phyloP scores from a whole-genome alignment of 352 stramenopile species.

The Phytophthora nicotianae region DNA sequence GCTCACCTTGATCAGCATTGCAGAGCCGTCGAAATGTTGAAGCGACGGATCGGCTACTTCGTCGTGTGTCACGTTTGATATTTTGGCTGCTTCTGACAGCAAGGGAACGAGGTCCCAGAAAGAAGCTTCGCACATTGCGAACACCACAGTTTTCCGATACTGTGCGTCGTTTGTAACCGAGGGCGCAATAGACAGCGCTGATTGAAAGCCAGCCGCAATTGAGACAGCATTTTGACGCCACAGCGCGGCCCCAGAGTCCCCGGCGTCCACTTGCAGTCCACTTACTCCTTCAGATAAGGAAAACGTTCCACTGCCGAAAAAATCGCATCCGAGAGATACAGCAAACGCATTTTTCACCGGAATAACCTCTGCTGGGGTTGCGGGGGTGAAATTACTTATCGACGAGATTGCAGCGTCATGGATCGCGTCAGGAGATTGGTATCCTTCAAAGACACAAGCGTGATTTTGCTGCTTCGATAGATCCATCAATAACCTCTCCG shows the following conservation, averaged over 20 bases:
- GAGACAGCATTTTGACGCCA: constrained; percentile 56
- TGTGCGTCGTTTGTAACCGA: constrained; percentile 10
- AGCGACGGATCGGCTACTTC: constrained; percentile 12
- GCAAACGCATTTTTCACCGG: constrained; percentile 52
- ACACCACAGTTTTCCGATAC: constrained; percentile 41
- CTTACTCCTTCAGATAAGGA: constrained; percentile 37
- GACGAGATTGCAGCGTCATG: constrained; percentile 26
- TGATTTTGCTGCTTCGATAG: constrained; percentile 76
- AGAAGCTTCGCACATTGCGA: constrained; percentile 68
- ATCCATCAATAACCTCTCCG: constrained; percentile 71
- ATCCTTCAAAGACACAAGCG: constrained; percentile 61
- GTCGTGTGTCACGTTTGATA: constrained; percentile 23
- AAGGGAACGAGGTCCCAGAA: constrained; percentile 75
- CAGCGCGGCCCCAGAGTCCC: constrained; percentile 40
- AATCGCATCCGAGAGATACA: constrained; percentile 40
- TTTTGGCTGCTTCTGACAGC: constrained; percentile 51
- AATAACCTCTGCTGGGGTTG: constrained; percentile 29
- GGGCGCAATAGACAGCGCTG: constrained; percentile 42
- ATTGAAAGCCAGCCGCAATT: constrained; percentile 58
- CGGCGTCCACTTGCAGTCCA: constrained; percentile 36
- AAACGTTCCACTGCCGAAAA: constrained; percentile 50
- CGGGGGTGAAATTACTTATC: constrained; percentile 38
- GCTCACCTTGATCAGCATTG: constrained; percentile 51
- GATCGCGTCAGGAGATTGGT: constrained; percentile 29
- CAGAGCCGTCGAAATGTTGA: constrained; percentile 33